phyloP scores from a whole-genome alignment of 2,329 filamentous ascomycete genomes.

The Penicillium aurantiogriseum region DNA sequence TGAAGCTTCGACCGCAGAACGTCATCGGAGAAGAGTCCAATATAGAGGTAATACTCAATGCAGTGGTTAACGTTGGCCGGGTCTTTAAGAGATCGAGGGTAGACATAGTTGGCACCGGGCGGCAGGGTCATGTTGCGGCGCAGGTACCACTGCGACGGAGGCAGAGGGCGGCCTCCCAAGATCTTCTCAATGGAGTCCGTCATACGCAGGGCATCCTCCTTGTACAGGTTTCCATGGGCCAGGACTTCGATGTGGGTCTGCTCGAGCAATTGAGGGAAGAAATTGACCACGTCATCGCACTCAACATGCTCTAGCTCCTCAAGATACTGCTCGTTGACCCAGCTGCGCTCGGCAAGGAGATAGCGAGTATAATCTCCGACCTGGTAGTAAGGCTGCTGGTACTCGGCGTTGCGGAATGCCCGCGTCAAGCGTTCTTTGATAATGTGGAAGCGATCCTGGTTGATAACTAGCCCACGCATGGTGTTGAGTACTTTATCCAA shows the following conservation, averaged over 20 bases:
- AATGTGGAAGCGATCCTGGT: slow-evolving; percentile 84
- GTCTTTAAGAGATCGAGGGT: slow-evolving; percentile 76
- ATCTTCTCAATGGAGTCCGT: slow-evolving; percentile 78
- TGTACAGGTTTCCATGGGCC: slow-evolving; percentile 89
- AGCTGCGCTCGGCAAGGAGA: slow-evolving; percentile 73
- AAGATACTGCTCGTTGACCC: slow-evolving; percentile 75
- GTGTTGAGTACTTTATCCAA: slow-evolving; percentile 83
- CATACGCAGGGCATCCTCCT: slow-evolving; percentile 83
- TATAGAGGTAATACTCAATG: slow-evolving; percentile 72
- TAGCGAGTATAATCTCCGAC: slow-evolving; percentile 79
- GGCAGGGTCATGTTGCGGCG: slow-evolving; percentile 74
- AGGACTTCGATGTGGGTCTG: slow-evolving; percentile 87
- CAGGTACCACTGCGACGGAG: slow-evolving; percentile 75
- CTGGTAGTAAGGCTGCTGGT: slow-evolving; percentile 84
- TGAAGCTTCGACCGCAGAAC: slow-evolving; percentile 70
- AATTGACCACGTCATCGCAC: slow-evolving; percentile 69
- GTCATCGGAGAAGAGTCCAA: slow-evolving; percentile 69
- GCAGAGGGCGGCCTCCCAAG: slow-evolving; percentile 70
- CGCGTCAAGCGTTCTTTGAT: slow-evolving; percentile 81
- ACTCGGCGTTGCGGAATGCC: slow-evolving; percentile 80
- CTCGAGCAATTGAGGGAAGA: slow-evolving; percentile 75
- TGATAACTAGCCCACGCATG: slow-evolving; percentile 79
- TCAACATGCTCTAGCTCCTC: slow-evolving; percentile 74
- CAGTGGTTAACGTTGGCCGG: slow-evolving; percentile 87
- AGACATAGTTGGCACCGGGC: slow-evolving; percentile 78